Percentiles rank a stretch among this genome's conserved stretches.
Conservation (phyloP, 768 basidiomycete species). For the Pleurotus tuber-regium region DNA sequence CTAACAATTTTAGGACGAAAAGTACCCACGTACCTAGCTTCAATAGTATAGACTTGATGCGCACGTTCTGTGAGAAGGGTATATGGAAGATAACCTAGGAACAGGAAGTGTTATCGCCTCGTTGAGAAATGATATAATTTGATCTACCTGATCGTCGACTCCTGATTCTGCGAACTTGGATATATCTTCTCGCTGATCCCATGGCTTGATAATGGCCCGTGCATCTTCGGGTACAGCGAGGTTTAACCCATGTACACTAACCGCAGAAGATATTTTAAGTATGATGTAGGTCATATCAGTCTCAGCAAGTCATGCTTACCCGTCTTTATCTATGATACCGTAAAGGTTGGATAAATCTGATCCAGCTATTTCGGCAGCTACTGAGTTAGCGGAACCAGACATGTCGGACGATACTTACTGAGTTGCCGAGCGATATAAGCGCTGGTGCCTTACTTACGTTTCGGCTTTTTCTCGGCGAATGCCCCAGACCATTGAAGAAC, state of each 20-base stretch:
- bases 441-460: neutral
- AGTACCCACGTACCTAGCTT: conserved; percentile 61
- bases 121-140: neutral
- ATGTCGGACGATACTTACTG: neutral
- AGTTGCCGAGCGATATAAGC: neutral
- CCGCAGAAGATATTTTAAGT: neutral
- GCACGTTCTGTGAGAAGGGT: conserved; percentile 77
- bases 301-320: conserved; percentile 39
- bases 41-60: conserved; percentile 69
- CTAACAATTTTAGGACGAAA: conserved; percentile 5
- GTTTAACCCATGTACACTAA: conserved; percentile 80
- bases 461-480: neutral
- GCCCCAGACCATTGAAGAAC: too few relatives aligned
- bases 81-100: conserved; percentile 75
- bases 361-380: conserved; percentile 43
- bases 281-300: neutral
- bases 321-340: conserved; percentile 61
- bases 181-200: conserved; percentile 74
- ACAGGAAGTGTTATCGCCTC: neutral
- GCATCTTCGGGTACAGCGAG: conserved; percentile 80
- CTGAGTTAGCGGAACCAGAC: conserved; percentile 35
- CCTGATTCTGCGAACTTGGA: conserved; percentile 68
- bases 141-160: conserved; percentile 79
- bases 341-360: conserved; percentile 56
- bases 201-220: conserved; percentile 73